A percentile compares a stretch with the other conserved stretches of the same genome.
Conservation (phyloP, 2,329 filamentous ascomycete species). For the Lanzia echinophila region DNA sequence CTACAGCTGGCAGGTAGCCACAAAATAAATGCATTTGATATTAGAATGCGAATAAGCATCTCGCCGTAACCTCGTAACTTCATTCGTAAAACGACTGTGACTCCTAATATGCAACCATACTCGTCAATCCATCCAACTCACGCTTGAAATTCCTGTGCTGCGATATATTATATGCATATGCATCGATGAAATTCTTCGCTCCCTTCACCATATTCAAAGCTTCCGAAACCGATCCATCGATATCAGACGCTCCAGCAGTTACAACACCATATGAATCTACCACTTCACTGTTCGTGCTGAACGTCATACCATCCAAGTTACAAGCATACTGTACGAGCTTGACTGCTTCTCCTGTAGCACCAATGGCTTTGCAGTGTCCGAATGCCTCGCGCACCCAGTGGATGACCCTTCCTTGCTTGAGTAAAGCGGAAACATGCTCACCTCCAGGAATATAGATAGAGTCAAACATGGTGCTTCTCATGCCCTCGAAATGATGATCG, state of each 20-base stretch:
- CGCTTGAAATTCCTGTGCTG: slow-evolving; percentile 69
- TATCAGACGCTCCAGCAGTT: slow-evolving; percentile 55
- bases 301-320: slow-evolving; percentile 40
- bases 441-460: slow-evolving; percentile 72
- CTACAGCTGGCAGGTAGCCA: too few species aligned
- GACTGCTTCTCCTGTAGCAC: slow-evolving; percentile 66
- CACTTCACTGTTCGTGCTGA: slow-evolving; percentile 36
- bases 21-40: too few species aligned
- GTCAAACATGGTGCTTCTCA: slow-evolving; percentile 76
- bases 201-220: slow-evolving; percentile 58
- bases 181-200: slow-evolving; percentile 61
- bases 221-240: slow-evolving; percentile 42
- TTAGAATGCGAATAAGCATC: too few species aligned
- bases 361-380: slow-evolving; percentile 74
- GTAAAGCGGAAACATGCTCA: slow-evolving; percentile 52
- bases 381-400: slow-evolving; percentile 79
- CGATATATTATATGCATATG: slow-evolving; percentile 63
- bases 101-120: slow-evolving; percentile 61
- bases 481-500: slow-evolving; percentile 73
- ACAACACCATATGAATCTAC: slow-evolving; percentile 72
- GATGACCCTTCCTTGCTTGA: slow-evolving; percentile 62
- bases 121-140: slow-evolving; percentile 63
- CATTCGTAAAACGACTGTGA: too few species aligned
- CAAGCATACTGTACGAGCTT: slow-evolving; percentile 48
- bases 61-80: too few species aligned